Evolutionary conservation across 257 asterid species (phyloP).

Genomic region (Solanum chilense): DNA sequence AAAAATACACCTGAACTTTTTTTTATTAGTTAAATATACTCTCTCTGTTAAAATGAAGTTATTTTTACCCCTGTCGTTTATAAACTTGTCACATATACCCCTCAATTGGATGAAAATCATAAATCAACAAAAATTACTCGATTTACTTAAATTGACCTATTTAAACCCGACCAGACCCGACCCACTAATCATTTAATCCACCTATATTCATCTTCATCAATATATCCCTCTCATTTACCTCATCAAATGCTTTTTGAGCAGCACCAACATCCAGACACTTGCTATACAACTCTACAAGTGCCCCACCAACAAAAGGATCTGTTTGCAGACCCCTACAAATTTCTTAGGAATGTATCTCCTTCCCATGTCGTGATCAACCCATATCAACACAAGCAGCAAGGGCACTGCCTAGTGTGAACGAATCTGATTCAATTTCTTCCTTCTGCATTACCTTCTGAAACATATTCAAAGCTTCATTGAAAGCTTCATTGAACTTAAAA

Average conservation of each 20-base stretch:
- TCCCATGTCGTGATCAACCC: constrained; percentile 28
- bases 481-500: constrained; percentile 40
- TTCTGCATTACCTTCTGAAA: constrained; percentile 22
- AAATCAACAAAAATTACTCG: too few species aligned
- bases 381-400: constrained; percentile 45
- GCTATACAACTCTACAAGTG: constrained; percentile 64
- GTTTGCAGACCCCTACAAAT: constrained; percentile 41
- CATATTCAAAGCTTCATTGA: constrained; percentile 36
- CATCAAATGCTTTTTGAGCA: constrained; percentile 42
- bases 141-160: too few species aligned
- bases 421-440: constrained; percentile 43
- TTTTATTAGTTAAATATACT: too few species aligned
- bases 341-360: constrained; percentile 50
- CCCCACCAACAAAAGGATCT: constrained; percentile 58
- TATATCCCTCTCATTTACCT: constrained; percentile 35
- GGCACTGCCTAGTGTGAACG: constrained; percentile 56
- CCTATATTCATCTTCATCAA: too few species aligned
- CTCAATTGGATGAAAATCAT: too few species aligned
- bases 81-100: too few species aligned
- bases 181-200: too few species aligned
- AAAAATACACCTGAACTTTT: too few species aligned
- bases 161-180: too few species aligned
- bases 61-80: too few species aligned
- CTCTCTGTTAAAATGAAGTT: too few species aligned
- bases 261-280: constrained; percentile 41